Conservation (phyloP, 306 rosid species). For the Crotalaria pallida region DNA sequence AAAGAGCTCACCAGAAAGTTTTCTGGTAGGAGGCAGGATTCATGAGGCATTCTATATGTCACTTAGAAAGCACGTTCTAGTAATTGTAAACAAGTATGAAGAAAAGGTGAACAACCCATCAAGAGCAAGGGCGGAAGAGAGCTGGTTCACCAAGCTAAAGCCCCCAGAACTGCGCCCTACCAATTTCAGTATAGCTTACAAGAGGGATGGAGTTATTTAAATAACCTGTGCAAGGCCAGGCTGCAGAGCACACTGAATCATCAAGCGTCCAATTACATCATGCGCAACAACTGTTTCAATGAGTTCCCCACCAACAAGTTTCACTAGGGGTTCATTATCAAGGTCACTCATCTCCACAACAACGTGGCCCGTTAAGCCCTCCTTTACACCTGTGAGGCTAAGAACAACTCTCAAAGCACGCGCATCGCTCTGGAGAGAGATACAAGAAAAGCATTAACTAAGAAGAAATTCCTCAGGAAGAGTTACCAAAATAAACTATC, state of each 20-base stretch:
- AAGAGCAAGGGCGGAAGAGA: neutral
- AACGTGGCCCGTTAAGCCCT: conserved; percentile 83
- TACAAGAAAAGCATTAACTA: conserved; percentile 9
- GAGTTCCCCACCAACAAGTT: conserved; percentile 96
- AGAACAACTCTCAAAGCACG: conserved; percentile 97
- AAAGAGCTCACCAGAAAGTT: neutral
- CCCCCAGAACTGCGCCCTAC: neutral
- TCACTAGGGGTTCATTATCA: conserved; percentile 92
- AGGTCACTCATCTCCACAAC: conserved; percentile 99
- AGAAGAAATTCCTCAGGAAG: conserved; percentile 13
- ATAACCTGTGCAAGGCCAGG: conserved; percentile 99
- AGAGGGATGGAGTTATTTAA: conserved; percentile 8
- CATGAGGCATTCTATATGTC: neutral
- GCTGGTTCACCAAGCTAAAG: conserved; percentile 3
- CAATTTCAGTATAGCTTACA: conserved; percentile 8
- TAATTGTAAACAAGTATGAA: neutral
- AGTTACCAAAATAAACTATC: conserved; percentile 20
- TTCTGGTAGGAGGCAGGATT: neutral
- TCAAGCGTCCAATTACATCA: conserved; percentile 96
- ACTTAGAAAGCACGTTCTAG: conserved; percentile 6
- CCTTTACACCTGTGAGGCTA: conserved; percentile 90
- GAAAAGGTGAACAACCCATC: neutral
- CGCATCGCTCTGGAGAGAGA: conserved; percentile 80
- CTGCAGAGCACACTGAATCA: conserved; percentile 98
- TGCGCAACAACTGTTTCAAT: conserved; percentile 98